phyloP scores from a whole-genome alignment of 129 eudicot genomes.

The Erigeron canadensis region DNA sequence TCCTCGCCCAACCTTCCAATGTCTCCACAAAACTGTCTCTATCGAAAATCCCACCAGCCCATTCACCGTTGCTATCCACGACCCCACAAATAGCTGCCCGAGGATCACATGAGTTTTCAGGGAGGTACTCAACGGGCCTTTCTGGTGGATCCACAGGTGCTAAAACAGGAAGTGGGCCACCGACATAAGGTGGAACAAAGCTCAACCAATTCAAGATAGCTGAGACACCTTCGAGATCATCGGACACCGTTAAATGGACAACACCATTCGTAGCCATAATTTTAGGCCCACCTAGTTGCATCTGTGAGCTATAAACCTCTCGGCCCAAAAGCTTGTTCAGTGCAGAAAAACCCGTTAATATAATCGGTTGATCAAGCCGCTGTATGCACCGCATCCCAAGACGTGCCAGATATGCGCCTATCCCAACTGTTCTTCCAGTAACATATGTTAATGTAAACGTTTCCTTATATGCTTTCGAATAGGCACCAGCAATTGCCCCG shows the following conservation, averaged over 20 bases:
- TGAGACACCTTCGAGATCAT: slow-evolving; percentile 88
- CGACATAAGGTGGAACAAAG: slow-evolving; percentile 72
- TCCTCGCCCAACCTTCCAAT: slow-evolving; percentile 96
- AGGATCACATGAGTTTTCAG: slow-evolving; percentile 93
- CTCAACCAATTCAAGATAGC: slow-evolving; percentile 94
- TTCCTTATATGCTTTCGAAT: slow-evolving; percentile 85
- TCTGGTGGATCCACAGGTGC: slow-evolving; percentile 73
- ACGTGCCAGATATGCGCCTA: slow-evolving; percentile 97
- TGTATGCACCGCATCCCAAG: slow-evolving; percentile 99
- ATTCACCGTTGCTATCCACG: slow-evolving; percentile 51
- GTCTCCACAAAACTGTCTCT: slow-evolving; percentile 89
- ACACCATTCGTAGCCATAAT: slow-evolving; percentile 98
- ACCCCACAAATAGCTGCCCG: slow-evolving; percentile 88
- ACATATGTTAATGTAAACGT: slow-evolving; percentile 91
- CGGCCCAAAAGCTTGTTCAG: slow-evolving; percentile 92
- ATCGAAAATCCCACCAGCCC: slow-evolving; percentile 92
- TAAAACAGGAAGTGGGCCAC: slow-evolving; percentile 94
- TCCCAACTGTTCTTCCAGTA: slow-evolving; percentile 95
- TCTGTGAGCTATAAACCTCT: slow-evolving; percentile 97
- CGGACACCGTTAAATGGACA: slow-evolving; percentile 85
- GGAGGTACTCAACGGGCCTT: slow-evolving; percentile 66
- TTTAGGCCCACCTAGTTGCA: slow-evolving; percentile 99
- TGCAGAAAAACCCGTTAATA: slow-evolving; percentile 92
- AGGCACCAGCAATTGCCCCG: slow-evolving; percentile 97
- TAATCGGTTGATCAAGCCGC: slow-evolving; percentile 92